Base-by-base conservation (phyloP, 768 basidiomycete species). In the Flagelloscypha sp. region DNA sequence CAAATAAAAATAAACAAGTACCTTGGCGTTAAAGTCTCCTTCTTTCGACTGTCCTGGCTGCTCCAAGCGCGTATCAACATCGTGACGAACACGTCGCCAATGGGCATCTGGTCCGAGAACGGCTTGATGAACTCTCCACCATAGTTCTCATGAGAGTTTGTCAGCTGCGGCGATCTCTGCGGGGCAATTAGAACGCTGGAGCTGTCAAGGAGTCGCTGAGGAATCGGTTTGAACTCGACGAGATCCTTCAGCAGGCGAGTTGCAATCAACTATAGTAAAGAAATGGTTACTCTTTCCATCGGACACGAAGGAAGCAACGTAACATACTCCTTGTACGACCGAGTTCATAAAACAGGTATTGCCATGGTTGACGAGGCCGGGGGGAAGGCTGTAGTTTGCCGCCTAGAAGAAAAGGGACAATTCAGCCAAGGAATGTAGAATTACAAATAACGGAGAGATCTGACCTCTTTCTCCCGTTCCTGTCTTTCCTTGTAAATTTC, bases 261-360 rank as follows among this genome's bases (percentile, higher is more conserved):
- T 3, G 84, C 79, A 48, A 84, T 69, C 41, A 86, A 55, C 82
- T 86, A 46, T 12, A 39, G 34, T 13, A 21, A 16, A 11, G n/a
- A 16, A 5, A 21, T 23, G 21, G 27, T 21, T 37, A 24, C 13
- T 13, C 18, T 21, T 19, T 49, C 38, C 17, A 56, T 48, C 15
- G 42, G 28, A 20, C 30, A 16, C 41, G 44, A 20, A 39, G 21
- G 19, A 30, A 13, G 36, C 34, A 35, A 28, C 4, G 47, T 47
- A 12, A 77, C 79, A 46, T 59, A 82, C 84, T 24, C 83, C 85
- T 54, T 97, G 92, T 19, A 97, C 63, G 20, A 90, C 87, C 21
- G 88, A 90, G 59, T 94, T 97, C 82, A 93, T 87, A 59, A 92
- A 97, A 59, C 92, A 97, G 0, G 90, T 94, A 54, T 87, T 87